Evolutionary conservation across 1,284 basidiomycete species (phyloP), one percentile per base, ranked within the genome.

Genomic region (Marasmius sp.): DNA sequence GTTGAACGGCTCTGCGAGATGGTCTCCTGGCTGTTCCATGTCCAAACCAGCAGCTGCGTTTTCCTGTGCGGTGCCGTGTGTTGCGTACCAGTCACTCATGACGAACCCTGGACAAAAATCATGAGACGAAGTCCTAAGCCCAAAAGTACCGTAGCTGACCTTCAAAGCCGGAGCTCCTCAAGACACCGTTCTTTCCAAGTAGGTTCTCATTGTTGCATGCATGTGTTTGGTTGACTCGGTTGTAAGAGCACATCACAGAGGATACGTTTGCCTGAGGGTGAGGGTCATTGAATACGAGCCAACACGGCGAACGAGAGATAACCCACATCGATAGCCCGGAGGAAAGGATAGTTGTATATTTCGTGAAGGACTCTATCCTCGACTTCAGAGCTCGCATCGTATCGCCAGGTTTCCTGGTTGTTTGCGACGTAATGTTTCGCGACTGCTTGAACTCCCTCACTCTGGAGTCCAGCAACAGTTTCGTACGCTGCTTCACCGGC

Each of bases 221-320:
- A 3, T 76, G 78, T 22, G 75, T 81, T 3, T 71, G 73, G 60
- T 81, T 79, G 55, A 81, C 71, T 67, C 75, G 71, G 72, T 86
- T 88, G 71, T 92, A 92, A 11, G 86, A 84, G 68, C 89, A 92
- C 91, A 93, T 93, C 57, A 92, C 79, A 0, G 85, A 75, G 1
- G 85, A 80, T 4, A 91, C 88, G 38, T 84, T 85, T 3, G 89
- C 89, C 78, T 86, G 58, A 45, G 56, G 3, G 65, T 64, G 1
- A 66, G 58, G 57, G 18, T 38, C 50, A 14, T 37, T 12, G 39
- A 27, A 27, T 27, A 27, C 27, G 34, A 41, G 57, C 16, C 43
- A 54, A 14, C 12, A 10, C 45, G n/a, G 10, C 36, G 18, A 47
- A 7, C 41, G 20, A 39, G 53, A 55, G 65, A 27, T 14, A 37